phyloP scores from a whole-genome alignment of 129 eudicot genomes.

The Sambucus nigra region DNA sequence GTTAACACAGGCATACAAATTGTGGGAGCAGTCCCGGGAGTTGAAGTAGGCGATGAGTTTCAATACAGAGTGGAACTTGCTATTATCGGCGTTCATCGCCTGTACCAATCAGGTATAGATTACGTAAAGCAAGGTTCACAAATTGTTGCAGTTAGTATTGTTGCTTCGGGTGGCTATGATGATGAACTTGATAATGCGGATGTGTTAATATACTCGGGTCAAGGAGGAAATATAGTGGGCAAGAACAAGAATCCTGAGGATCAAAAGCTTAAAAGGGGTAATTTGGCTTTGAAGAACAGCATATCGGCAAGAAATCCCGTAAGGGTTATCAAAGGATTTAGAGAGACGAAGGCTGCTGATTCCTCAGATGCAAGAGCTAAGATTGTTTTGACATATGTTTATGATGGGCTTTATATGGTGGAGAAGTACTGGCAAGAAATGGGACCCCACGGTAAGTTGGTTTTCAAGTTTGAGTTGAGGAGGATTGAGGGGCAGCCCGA shows the following conservation, averaged over 20 bases:
- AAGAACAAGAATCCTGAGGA: conserved; percentile 45
- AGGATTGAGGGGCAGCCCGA: conserved; percentile 85
- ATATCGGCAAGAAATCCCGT: conserved; percentile 38
- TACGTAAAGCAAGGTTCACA: conserved; percentile 13
- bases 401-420: conserved; percentile 81
- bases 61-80: conserved; percentile 80
- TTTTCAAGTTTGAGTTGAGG: conserved; percentile 53
- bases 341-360: conserved; percentile 30
- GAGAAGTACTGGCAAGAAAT: conserved; percentile 33
- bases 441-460: conserved; percentile 53
- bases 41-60: conserved; percentile 85
- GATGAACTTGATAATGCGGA: conserved; percentile 60
- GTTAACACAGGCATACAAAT: conserved; percentile 25
- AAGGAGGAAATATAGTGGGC: conserved; percentile 47
- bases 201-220: conserved; percentile 65
- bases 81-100: conserved; percentile 67
- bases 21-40: conserved; percentile 67
- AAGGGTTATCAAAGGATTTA: conserved; percentile 75
- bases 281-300: conserved; percentile 65
- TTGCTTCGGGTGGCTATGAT: conserved; percentile 74
- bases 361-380: conserved; percentile 31
- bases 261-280: conserved; percentile 82
- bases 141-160: conserved; percentile 56
- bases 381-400: conserved; percentile 42
- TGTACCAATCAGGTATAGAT: conserved; percentile 73